Evolutionary conservation across 2,329 filamentous ascomycete species (phyloP).

Genomic region (Hypoxylon sp.): DNA sequence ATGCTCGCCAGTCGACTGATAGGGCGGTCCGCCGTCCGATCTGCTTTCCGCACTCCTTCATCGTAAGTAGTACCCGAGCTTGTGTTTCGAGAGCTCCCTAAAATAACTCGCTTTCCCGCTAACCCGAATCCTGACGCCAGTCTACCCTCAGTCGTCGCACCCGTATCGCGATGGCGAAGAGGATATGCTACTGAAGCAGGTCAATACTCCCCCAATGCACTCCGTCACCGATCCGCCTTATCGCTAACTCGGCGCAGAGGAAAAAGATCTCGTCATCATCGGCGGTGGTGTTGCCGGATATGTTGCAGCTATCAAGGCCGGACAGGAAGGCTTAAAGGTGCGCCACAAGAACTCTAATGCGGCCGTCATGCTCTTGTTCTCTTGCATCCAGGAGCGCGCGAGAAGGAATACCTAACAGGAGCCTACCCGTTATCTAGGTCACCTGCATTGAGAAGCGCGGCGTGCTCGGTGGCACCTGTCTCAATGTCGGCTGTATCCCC

Average conservation of each 20-base stretch:
- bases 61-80: constrained; percentile 60
- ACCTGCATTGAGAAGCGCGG: constrained; percentile 99
- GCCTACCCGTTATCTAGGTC: constrained; percentile 70
- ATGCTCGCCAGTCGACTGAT: constrained; percentile 75
- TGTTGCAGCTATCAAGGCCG: constrained; percentile 98
- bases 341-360: constrained; percentile 39
- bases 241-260: constrained; percentile 70
- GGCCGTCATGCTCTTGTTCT: background rate
- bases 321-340: constrained; percentile 97
- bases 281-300: constrained; percentile 98
- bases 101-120: constrained; percentile 48
- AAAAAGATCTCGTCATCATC: constrained; percentile 98
- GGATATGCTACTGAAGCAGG: constrained; percentile 72
- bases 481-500: constrained; percentile 99
- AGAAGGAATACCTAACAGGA: constrained; percentile 18
- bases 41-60: constrained; percentile 67
- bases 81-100: constrained; percentile 35
- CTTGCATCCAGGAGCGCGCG: background rate
- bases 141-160: constrained; percentile 64
- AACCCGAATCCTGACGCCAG: constrained; percentile 55
- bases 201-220: constrained; percentile 55
- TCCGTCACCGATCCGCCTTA: constrained; percentile 65
- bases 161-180: constrained; percentile 69
- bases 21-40: constrained; percentile 70
- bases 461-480: constrained; percentile 92